Evolutionary conservation across 1,284 basidiomycete species (phyloP), one percentile per base, ranked within the genome.

Genomic region (Rhodotorula sp.): DNA sequence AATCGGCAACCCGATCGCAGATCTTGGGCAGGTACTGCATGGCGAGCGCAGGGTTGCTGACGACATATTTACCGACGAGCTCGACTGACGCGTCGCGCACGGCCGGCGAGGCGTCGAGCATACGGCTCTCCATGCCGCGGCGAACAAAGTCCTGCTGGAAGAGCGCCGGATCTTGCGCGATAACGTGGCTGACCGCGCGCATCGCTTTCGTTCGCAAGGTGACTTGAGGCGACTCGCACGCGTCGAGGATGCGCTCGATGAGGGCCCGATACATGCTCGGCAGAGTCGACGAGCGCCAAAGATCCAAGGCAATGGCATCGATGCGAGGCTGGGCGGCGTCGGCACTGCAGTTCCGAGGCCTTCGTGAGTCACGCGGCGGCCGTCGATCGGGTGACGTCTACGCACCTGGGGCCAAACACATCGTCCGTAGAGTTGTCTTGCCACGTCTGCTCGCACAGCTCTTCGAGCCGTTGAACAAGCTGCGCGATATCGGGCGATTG

Each of bases 11-110:
- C 15, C 95, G 89, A 67, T 90, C 89, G 6, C 90, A 87, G 51
- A 99, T 90, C 80, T 88, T 88, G 53, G 86, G 85, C 78, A 94
- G 94, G 81, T 97, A 96, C 73, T 91, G 87, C 5, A 86, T 85
- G 0, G 91, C 91, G 37, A 96, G 87, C 45, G 89, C 87, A 0
- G 92, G 91, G 4, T 89, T 88, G 68, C 92, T 89, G 37, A 95
- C 87, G 81, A 98, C 88, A 78, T 97, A 96, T 81, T 93, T 95
- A 42, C 95, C 94, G 69, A 99, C 91, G 60, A 99, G 83, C 72
- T 96, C 94, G 14, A 99, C 91, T 8, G 95, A 93, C 8, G 93
- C 91, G 80, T 99, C 96, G 48, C 95, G 89, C 26, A 99, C 96
- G 37, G 90, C 89, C 1, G 95, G 89, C 0, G 95, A 97, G 67